Conservation (phyloP, 2,329 filamentous ascomycete species). For the Didymosphaeria variabile region DNA sequence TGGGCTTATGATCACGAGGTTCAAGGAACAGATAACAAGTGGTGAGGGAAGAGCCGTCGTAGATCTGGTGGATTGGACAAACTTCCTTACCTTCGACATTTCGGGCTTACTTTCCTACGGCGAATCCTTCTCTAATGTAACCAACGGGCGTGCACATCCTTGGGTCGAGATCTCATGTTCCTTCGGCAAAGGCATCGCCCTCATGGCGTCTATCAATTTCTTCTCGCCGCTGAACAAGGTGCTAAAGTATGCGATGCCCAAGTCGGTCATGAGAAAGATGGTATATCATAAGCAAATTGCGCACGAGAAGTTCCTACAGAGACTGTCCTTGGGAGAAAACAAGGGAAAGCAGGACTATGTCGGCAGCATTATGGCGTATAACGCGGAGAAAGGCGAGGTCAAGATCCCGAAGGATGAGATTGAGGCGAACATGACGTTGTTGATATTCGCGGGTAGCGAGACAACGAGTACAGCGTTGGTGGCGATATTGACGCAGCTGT, state of each 20-base stretch:
- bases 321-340: conserved; percentile 41
- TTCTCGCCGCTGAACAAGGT: conserved; percentile 30
- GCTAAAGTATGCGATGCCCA: conserved; percentile 22
- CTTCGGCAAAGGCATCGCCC: conserved; percentile 35
- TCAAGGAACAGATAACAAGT: conserved; percentile 22
- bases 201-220: conserved; percentile 35
- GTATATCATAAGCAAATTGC: conserved; percentile 26
- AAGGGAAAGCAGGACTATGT: conserved; percentile 35
- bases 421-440: conserved; percentile 42
- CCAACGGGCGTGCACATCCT: conserved; percentile 42
- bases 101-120: conserved; percentile 61
- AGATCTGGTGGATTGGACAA: conserved; percentile 25
- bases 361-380: conserved; percentile 35
- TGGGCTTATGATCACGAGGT: conserved; percentile 48
- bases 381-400: conserved; percentile 30
- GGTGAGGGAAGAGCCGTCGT: conserved; percentile 27
- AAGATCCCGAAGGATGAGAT: conserved; percentile 41
- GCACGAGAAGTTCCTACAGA: conserved; percentile 33
- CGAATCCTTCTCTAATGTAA: conserved; percentile 47
- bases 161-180: conserved; percentile 43
- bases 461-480: conserved; percentile 49
- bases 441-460: conserved; percentile 52
- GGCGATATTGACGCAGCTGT: conserved; percentile 42
- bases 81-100: conserved; percentile 32
- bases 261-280: conserved; percentile 23